A percentile compares a stretch with the other conserved stretches of the same genome.
Evolutionary conservation across 1,284 basidiomycete species (phyloP).

Genomic region (Pseudozyma hubeiensis): DNA sequence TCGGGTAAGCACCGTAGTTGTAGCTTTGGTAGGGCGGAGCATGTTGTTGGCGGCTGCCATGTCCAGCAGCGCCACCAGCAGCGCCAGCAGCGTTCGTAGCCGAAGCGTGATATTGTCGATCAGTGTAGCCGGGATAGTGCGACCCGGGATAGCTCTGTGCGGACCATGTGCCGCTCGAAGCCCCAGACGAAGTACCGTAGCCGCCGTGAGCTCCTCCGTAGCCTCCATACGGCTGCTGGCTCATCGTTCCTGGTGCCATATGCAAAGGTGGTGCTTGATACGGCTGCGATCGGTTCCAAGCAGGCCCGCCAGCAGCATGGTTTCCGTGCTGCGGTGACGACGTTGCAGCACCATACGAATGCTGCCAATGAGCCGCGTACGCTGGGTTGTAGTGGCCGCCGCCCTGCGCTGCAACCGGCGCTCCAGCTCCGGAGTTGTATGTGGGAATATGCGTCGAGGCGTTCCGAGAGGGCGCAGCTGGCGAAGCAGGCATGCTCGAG

Average conservation of each 20-base stretch:
- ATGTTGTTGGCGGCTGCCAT: slow-evolving; percentile 12
- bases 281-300: slow-evolving; percentile 21
- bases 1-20: slow-evolving; percentile 13
- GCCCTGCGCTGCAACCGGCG: slow-evolving; percentile 7
- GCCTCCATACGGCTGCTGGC: slow-evolving; percentile 16
- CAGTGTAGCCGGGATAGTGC: slow-evolving; percentile 32
- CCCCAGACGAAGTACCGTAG: slow-evolving; percentile 12
- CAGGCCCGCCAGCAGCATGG: neutral
- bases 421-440: slow-evolving; percentile 19
- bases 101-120: slow-evolving; percentile 9
- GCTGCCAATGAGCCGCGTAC: slow-evolving; percentile 43
- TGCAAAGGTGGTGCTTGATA: slow-evolving; percentile 30
- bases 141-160: slow-evolving; percentile 24
- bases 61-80: neutral
- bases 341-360: slow-evolving; percentile 9
- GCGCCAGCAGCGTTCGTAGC: slow-evolving; percentile 4
- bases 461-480: slow-evolving; percentile 12
- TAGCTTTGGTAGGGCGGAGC: slow-evolving; percentile 12
- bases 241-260: slow-evolving; percentile 14
- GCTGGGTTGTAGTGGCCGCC: slow-evolving; percentile 48
- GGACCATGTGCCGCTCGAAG: slow-evolving; percentile 8
- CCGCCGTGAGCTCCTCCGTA: slow-evolving; percentile 17
- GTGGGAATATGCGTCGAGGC: slow-evolving; percentile 4
- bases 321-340: slow-evolving; percentile 9
- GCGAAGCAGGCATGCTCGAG: slow-evolving; percentile 26